These are phyloP conservation scores for Cubamyces lactineus DNA, from an alignment of 768 basidiomycete species.

Conservation along the genomic window DNA sequence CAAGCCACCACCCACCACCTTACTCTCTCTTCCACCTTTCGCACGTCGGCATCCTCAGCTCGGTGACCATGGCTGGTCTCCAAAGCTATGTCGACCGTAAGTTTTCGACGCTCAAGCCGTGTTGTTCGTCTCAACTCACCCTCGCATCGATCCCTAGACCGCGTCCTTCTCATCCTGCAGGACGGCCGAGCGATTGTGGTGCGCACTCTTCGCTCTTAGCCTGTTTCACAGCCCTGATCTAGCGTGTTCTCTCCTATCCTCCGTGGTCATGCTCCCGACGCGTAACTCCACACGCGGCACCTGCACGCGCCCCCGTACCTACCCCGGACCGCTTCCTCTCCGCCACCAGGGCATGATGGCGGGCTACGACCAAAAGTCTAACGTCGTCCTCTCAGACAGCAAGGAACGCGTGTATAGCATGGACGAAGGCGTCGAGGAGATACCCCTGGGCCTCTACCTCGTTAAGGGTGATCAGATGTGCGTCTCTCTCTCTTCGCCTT, in stretches of 20 bases:
- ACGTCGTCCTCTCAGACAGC: conserved; percentile 92
- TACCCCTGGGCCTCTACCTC: conserved; percentile 92
- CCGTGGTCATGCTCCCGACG: not conserved
- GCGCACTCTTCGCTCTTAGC: conserved; percentile 34
- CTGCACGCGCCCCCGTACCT: not conserved
- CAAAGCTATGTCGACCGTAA: conserved; percentile 90
- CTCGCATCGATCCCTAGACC: conserved; percentile 50
- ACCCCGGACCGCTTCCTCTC: not conserved
- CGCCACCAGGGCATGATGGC: conserved; percentile 76
- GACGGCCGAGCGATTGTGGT: conserved; percentile 96
- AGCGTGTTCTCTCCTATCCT: not conserved
- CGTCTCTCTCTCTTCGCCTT: conserved; percentile 38
- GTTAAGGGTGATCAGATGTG: conserved; percentile 99
- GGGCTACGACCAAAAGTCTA: conserved; percentile 94
- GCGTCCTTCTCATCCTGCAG: conserved; percentile 92
- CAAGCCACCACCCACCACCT: not conserved
- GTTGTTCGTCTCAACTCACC: not conserved
- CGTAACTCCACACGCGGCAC: not conserved
- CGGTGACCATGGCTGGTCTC: conserved; percentile 74
- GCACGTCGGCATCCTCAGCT: conserved; percentile 6
- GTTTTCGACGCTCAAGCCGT: conserved; percentile 29
- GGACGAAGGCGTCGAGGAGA: conserved; percentile 93
- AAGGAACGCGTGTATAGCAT: conserved; percentile 91
- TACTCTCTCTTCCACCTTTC: not conserved
- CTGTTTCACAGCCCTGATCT: not conserved